These are phyloP conservation scores for Plasmodium cynomolgi DNA, from an alignment of 169 alveolate species.

Conservation along the genomic window DNA sequence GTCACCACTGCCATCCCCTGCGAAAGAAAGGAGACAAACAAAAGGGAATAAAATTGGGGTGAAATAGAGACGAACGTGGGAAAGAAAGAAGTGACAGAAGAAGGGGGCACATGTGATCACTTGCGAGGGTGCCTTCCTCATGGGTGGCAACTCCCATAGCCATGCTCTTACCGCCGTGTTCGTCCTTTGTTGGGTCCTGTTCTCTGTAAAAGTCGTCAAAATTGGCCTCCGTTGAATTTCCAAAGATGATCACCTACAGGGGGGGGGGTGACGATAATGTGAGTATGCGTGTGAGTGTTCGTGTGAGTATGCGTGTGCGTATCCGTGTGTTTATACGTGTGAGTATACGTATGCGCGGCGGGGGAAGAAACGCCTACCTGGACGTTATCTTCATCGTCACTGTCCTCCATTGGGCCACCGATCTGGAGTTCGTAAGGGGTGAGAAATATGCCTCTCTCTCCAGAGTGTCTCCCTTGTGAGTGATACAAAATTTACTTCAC, in stretches of 20 bases:
- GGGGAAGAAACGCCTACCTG: conserved; percentile 17
- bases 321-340: background rate
- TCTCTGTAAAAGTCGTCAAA: conserved; percentile 66
- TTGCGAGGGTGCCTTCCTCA: background rate
- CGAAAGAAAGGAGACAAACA: background rate
- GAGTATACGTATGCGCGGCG: background rate
- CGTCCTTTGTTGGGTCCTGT: conserved; percentile 9
- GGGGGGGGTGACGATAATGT: background rate
- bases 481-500: background rate
- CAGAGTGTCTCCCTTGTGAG: background rate
- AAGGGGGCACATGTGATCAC: background rate
- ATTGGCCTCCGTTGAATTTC: conserved; percentile 66
- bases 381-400: conserved; percentile 54
- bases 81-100: background rate
- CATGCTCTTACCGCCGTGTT: background rate
- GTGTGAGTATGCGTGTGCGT: background rate
- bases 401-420: conserved; percentile 43
- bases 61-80: background rate
- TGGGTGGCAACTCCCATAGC: background rate
- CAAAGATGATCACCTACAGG: conserved; percentile 60
- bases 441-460: background rate
- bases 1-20: background rate
- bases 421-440: background rate
- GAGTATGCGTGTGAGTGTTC: background rate
- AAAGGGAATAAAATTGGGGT: background rate